Evolutionary conservation across 2,329 filamentous ascomycete genomes (phyloP).

Genomic region (Cryphonectria radicalis): DNA sequence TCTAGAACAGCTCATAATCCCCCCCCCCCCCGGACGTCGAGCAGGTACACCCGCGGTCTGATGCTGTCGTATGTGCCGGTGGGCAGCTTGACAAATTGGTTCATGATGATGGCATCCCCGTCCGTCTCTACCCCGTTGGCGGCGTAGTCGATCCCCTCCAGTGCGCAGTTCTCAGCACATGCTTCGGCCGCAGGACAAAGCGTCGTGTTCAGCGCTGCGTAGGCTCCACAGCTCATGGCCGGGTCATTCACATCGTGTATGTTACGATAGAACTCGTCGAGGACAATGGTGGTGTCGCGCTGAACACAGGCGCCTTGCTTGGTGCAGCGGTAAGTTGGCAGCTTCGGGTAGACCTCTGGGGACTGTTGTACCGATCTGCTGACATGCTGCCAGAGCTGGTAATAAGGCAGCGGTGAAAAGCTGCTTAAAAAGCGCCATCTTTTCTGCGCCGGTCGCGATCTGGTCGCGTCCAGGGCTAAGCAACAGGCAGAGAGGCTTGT

Average conservation of each 20-base stretch:
- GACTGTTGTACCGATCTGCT: constrained; percentile 14
- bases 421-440: background rate
- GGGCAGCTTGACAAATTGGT: constrained; percentile 14
- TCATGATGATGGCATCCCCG: constrained; percentile 13
- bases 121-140: constrained; percentile 18
- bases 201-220: constrained; percentile 8
- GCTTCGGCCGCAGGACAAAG: constrained; percentile 14
- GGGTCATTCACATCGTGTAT: constrained; percentile 20
- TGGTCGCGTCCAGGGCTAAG: background rate
- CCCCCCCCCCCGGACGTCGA: constrained; percentile 52
- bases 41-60: constrained; percentile 58
- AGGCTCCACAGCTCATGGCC: constrained; percentile 19
- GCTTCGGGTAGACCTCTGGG: constrained; percentile 16
- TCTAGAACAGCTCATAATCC: constrained; percentile 61
- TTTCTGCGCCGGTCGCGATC: background rate
- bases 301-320: constrained; percentile 11
- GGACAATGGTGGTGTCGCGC: constrained; percentile 12
- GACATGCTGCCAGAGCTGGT: constrained; percentile 3
- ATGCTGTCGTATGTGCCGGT: constrained; percentile 13
- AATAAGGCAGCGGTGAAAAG: background rate
- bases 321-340: constrained; percentile 15
- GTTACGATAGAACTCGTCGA: constrained; percentile 22
- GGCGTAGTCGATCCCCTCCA: constrained; percentile 20
- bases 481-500: background rate
- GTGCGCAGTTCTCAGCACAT: constrained; percentile 18